Evolutionary conservation across 805 yeast genomes (phyloP).

Genomic region (Cyberlindnera bimundalis): DNA sequence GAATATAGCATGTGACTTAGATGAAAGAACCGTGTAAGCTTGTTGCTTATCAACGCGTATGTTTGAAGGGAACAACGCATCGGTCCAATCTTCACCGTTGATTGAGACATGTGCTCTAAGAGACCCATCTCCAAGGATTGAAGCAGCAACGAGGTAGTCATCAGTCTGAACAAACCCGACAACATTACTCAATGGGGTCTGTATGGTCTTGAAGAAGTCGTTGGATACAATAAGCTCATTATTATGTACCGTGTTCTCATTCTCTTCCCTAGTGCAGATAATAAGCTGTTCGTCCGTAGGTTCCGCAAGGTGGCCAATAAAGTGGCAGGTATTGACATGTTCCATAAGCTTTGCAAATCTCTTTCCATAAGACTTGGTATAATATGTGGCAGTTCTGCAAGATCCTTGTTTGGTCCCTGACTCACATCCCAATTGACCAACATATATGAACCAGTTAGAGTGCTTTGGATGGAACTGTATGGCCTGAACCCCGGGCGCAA

Average conservation of each 20-base stretch:
- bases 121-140: conserved; percentile 45
- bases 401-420: conserved; percentile 19
- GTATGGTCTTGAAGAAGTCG: conserved; percentile 27
- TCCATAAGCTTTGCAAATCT: conserved; percentile 53
- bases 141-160: conserved; percentile 71
- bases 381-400: conserved; percentile 58
- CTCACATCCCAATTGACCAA: conserved; percentile 58
- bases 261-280: conserved; percentile 54
- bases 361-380: conserved; percentile 66
- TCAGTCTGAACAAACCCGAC: conserved; percentile 74
- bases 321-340: conserved; percentile 60
- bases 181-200: conserved; percentile 48
- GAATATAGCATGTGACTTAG: conserved; percentile 68
- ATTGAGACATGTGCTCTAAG: conserved; percentile 70
- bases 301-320: conserved; percentile 52
- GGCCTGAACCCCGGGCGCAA: conserved; percentile 47
- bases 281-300: conserved; percentile 49
- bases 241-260: conserved; percentile 30
- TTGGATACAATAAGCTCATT: conserved; percentile 31
- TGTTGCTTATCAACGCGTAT: conserved; percentile 56
- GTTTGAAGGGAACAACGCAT: conserved; percentile 71
- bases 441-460: conserved; percentile 60
- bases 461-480: conserved; percentile 62
- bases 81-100: conserved; percentile 76
- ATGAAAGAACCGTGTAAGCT: conserved; percentile 78